These are phyloP conservation scores for Erigeron canadensis DNA, from an alignment of 129 eudicot genomes.

Conservation along the genomic window DNA sequence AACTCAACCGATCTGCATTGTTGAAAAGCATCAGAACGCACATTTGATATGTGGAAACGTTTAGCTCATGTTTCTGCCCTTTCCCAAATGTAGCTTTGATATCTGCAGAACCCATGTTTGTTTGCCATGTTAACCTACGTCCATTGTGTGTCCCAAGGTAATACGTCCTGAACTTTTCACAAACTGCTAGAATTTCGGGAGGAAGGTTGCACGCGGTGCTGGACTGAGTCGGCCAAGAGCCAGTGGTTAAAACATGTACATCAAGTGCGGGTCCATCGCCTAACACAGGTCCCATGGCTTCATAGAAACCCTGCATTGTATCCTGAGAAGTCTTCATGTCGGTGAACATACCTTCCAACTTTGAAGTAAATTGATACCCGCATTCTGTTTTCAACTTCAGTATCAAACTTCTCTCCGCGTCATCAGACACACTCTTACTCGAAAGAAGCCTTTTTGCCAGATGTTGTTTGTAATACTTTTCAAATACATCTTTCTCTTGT, in stretches of 20 bases:
- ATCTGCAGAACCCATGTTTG: slow-evolving; percentile 46
- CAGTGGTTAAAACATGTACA: slow-evolving; percentile 54
- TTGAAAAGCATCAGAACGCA: slow-evolving; percentile 52
- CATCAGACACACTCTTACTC: slow-evolving; percentile 49
- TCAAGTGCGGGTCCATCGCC: slow-evolving; percentile 45
- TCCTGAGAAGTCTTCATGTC: slow-evolving; percentile 66
- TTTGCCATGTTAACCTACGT: slow-evolving; percentile 37
- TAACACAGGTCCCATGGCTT: slow-evolving; percentile 40
- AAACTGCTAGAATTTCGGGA: slow-evolving; percentile 42
- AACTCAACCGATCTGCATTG: slow-evolving; percentile 35
- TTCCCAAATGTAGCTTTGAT: slow-evolving; percentile 38
- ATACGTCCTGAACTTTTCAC: slow-evolving; percentile 47
- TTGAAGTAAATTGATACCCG: slow-evolving; percentile 63
- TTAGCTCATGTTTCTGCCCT: slow-evolving; percentile 49
- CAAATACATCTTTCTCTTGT: slow-evolving; percentile 42
- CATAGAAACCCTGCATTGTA: slow-evolving; percentile 55
- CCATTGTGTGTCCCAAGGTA: slow-evolving; percentile 65
- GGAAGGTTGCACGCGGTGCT: slow-evolving; percentile 54
- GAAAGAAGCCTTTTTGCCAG: slow-evolving; percentile 57
- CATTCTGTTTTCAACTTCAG: slow-evolving; percentile 59
- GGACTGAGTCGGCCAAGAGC: slow-evolving; percentile 62
- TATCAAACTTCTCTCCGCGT: slow-evolving; percentile 55
- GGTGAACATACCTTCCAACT: slow-evolving; percentile 61
- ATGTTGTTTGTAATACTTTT: slow-evolving; percentile 40
- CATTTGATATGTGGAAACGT: slow-evolving; percentile 50